Evolutionary conservation across 2,329 filamentous ascomycete species (phyloP), one percentile per base, ranked within the genome.

Genomic region (Scedosporium apiospermum): DNA sequence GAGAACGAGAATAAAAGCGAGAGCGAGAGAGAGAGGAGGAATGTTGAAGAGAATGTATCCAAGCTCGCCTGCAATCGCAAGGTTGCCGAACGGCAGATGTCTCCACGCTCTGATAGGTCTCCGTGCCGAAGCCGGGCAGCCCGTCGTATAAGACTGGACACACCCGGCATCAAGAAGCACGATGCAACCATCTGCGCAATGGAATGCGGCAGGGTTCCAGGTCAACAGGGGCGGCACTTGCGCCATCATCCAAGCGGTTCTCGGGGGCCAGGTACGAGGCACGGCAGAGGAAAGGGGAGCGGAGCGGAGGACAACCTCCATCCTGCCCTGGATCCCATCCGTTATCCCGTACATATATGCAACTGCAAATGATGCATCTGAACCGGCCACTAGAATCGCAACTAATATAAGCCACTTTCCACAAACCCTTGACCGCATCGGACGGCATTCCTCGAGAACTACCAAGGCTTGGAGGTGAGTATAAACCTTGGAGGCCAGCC

Each of bases 351-450:
- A 55, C 21, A 55, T 23, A n/a, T 23, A 55, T 55, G 51, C 51
- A 55, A 27, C 18, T 55, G 51, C 51, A 55, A 6, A 23, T 14
- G 18, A 55, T 55, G 23, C 51, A 12, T 55, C 21, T 14, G 21
- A 27, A 10, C 12, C 21, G 23, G 51, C 51, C 51, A 55, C 51
- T 55, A 55, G 51, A 55, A 55, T 23, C 7, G 23, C 51, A 27
- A 55, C 51, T 55, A 55, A 55, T 55, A 55, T 55, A 55, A 55
- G 51, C 51, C 51, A 27, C 51, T 49, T 23, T 55, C 51, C 21
- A 55, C 51, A 55, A 12, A 55, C 18, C 51, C 18, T 49, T 55
- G 51, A 55, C 18, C 12, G 18, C n/a, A 6, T 26, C 18, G 5
- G 6, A 55, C 51, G 18, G 18, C 21, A 27, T 55, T 23, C 18